phyloP scores from a whole-genome alignment of 1,284 basidiomycete genomes.

The Rhodotorula sp. region DNA sequence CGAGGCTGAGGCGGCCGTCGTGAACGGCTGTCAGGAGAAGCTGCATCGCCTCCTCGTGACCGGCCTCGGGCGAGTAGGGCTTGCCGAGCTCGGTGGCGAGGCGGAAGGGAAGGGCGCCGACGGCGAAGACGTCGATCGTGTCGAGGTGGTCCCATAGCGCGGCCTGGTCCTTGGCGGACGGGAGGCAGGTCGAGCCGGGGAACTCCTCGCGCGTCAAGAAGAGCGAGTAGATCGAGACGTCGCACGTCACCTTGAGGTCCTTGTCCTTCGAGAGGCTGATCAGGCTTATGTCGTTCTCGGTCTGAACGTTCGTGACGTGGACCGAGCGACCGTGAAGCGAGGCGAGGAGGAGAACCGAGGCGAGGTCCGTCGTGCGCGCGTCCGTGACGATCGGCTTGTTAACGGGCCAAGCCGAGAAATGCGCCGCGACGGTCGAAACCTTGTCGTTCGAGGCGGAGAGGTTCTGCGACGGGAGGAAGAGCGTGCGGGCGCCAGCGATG shows the following conservation, averaged over 20 bases:
- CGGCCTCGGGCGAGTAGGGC: slow-evolving; percentile 67
- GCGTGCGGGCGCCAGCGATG: slow-evolving; percentile 70
- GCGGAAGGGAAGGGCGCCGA: slow-evolving; percentile 79
- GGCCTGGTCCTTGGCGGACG: slow-evolving; percentile 73
- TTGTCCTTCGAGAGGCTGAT: slow-evolving; percentile 95
- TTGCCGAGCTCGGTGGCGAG: slow-evolving; percentile 69
- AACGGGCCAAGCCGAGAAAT: slow-evolving; percentile 71
- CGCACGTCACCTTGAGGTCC: slow-evolving; percentile 90
- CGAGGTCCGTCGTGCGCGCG: slow-evolving; percentile 86
- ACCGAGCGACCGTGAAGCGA: slow-evolving; percentile 86
- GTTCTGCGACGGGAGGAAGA: slow-evolving; percentile 77
- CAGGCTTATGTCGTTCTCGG: slow-evolving; percentile 80
- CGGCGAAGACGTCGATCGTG: slow-evolving; percentile 85
- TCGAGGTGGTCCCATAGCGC: slow-evolving; percentile 85
- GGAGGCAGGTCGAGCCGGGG: slow-evolving; percentile 66
- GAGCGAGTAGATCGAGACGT: slow-evolving; percentile 87
- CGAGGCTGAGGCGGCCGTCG: slow-evolving; percentile 74
- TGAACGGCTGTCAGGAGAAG: slow-evolving; percentile 83
- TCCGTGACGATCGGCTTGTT: slow-evolving; percentile 94
- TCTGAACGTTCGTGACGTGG: slow-evolving; percentile 91
- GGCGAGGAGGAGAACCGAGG: slow-evolving; percentile 87
- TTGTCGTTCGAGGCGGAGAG: slow-evolving; percentile 58
- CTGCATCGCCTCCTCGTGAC: slow-evolving; percentile 83
- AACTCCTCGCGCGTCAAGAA: slow-evolving; percentile 83
- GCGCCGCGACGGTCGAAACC: slow-evolving; percentile 50